phyloP scores from a whole-genome alignment of 495 filamentous ascomycete species.

The Xeromyces bisporus region DNA sequence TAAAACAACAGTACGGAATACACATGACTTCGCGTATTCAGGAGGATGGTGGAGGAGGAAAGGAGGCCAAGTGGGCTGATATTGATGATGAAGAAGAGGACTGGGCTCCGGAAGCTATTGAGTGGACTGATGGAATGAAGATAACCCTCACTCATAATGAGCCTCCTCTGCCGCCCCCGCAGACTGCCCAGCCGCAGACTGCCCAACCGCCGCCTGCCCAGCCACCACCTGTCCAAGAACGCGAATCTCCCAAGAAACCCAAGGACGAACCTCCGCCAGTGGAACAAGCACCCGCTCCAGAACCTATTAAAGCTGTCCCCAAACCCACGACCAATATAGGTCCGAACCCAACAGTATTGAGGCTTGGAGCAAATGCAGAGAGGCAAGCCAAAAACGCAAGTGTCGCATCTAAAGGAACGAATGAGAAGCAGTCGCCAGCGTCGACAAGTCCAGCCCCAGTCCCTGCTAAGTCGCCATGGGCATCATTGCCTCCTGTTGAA shows the following conservation, averaged over 20 bases:
- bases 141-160: constrained; percentile 50
- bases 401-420: constrained; percentile 46
- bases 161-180: constrained; percentile 11
- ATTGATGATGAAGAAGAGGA: constrained; percentile 98
- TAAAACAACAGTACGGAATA: constrained; percentile 90
- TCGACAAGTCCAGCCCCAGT: constrained; percentile 62
- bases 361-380: constrained; percentile 33
- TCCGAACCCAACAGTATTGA: constrained; percentile 36
- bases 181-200: constrained; percentile 4
- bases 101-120: constrained; percentile 90
- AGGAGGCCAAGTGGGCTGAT: constrained; percentile 91
- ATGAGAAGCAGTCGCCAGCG: constrained; percentile 60
- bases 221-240: not conserved
- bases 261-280: constrained; percentile 11
- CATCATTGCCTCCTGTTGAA: constrained; percentile 65
- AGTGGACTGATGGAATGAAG: constrained; percentile 96
- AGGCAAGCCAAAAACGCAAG: constrained; percentile 35
- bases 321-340: constrained; percentile 33
- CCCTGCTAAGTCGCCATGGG: constrained; percentile 83
- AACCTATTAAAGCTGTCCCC: constrained; percentile 18
- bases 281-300: constrained; percentile 8
- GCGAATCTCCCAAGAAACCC: constrained; percentile 10
- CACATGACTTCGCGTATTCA: constrained; percentile 86
- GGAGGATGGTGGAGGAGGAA: constrained; percentile 57
- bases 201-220: constrained; percentile 1